Evolutionary conservation across 176 grass and related monocot genomes (phyloP).

Genomic region (Oryza nivara): DNA sequence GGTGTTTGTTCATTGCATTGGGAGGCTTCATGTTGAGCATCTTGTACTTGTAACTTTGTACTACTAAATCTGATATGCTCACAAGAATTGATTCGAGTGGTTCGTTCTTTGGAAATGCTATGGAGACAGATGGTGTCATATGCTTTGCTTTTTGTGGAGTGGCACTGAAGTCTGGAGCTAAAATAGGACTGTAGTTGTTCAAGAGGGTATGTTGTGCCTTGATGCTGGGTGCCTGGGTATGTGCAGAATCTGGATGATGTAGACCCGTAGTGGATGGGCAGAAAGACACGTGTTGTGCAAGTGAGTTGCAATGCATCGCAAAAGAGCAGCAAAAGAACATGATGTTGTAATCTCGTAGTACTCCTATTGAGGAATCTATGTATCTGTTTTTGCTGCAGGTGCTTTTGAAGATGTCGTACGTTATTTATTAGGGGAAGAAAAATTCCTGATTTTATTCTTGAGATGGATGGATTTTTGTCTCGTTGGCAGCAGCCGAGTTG

Average conservation of each 20-base stretch:
- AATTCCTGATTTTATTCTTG: background rate
- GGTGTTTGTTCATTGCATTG: constrained; percentile 1
- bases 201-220: background rate
- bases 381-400: background rate
- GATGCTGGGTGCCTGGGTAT: background rate
- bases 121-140: background rate
- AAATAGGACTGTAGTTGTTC: background rate
- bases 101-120: background rate
- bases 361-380: background rate
- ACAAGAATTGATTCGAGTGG: background rate
- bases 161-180: background rate
- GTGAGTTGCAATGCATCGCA: background rate
- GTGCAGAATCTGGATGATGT: background rate
- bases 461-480: background rate
- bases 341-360: background rate
- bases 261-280: background rate
- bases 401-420: background rate
- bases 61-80: background rate
- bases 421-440: background rate
- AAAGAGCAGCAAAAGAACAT: background rate
- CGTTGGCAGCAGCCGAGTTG: background rate
- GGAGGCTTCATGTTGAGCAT: background rate
- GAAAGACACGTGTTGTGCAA: background rate
- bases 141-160: constrained; percentile 1
- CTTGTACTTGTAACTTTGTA: background rate